A percentile compares a stretch with the other conserved stretches of the same genome.
Evolutionary conservation across 2,329 filamentous ascomycete species (phyloP).

Genomic region (Rhynchosporium secalis): DNA sequence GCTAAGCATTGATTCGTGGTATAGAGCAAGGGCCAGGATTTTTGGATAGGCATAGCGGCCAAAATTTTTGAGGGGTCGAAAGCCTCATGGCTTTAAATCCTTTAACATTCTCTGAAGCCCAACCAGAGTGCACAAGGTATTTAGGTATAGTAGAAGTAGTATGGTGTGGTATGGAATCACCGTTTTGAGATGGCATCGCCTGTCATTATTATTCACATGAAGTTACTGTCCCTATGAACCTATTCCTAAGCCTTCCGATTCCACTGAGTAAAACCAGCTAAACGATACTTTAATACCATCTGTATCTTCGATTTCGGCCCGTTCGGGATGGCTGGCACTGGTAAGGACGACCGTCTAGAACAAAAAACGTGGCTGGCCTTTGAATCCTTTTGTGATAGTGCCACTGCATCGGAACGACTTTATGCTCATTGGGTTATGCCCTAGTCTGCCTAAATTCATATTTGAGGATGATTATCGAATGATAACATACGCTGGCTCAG

Average conservation of each 20-base stretch:
- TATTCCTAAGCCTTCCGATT: not conserved
- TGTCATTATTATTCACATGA: slow-evolving; percentile 13
- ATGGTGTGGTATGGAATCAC: not conserved
- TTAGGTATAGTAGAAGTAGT: slow-evolving; percentile 4
- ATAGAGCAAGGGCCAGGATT: slow-evolving; percentile 27
- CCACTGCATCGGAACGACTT: slow-evolving; percentile 12
- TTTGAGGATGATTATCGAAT: slow-evolving; percentile 33
- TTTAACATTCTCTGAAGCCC: slow-evolving; percentile 31
- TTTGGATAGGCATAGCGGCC: slow-evolving; percentile 27
- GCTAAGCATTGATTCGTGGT: slow-evolving; percentile 38
- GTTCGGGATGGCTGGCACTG: not conserved
- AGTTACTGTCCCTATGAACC: slow-evolving; percentile 23
- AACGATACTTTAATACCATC: slow-evolving; percentile 26
- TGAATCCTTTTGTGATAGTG: slow-evolving; percentile 37
- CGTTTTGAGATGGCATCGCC: slow-evolving; percentile 9
- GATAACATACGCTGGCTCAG: slow-evolving; percentile 8
- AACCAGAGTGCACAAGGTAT: slow-evolving; percentile 21
- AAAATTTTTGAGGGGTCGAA: slow-evolving; percentile 32
- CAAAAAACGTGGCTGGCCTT: slow-evolving; percentile 37
- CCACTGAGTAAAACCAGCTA: not conserved
- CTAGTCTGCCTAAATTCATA: slow-evolving; percentile 37
- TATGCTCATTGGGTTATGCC: slow-evolving; percentile 22
- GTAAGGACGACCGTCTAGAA: slow-evolving; percentile 29
- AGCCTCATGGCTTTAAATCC: slow-evolving; percentile 37
- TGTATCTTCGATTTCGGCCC: not conserved